A percentile compares a stretch with the other conserved stretches of the same genome.
phyloP scores from a whole-genome alignment of 228 moss, liverwort and hornwort species.

The Sphagnum magellanicum region DNA sequence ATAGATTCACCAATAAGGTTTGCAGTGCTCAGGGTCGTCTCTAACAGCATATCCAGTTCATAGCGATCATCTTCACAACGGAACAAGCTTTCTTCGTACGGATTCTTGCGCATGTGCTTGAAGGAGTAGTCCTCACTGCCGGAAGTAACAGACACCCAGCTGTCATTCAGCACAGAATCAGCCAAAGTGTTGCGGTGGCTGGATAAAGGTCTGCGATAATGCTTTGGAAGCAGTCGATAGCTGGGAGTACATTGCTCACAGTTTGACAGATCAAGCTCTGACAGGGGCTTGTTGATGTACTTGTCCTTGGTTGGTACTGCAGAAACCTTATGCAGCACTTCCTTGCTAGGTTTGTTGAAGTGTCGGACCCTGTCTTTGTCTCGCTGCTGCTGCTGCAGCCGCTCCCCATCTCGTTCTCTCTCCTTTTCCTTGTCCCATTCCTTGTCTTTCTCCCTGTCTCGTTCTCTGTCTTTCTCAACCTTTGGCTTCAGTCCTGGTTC shows the following conservation, averaged over 20 bases:
- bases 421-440: neutral
- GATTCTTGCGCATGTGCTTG: conserved; percentile 8
- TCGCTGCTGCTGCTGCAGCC: neutral
- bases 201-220: conserved; percentile 12
- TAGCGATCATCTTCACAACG: conserved; percentile 31
- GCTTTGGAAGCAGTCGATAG: conserved; percentile 15
- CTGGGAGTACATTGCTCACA: conserved; percentile 25
- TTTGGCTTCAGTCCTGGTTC: neutral
- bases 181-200: conserved; percentile 1
- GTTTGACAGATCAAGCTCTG: conserved; percentile 13
- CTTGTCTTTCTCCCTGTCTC: neutral
- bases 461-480: neutral
- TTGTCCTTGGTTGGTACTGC: neutral
- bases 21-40: conserved; percentile 18
- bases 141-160: conserved; percentile 20
- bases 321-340: neutral
- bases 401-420: neutral
- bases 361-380: neutral
- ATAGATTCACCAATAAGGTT: conserved; percentile 9
- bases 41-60: conserved; percentile 24
- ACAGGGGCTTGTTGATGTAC: neutral
- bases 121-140: conserved; percentile 14
- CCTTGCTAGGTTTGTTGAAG: neutral
- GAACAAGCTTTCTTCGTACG: conserved; percentile 22
- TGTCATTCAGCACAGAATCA: conserved; percentile 16